Evolutionary conservation across 306 rosid genomes (phyloP).

Genomic region (Cucurbita pepo): DNA sequence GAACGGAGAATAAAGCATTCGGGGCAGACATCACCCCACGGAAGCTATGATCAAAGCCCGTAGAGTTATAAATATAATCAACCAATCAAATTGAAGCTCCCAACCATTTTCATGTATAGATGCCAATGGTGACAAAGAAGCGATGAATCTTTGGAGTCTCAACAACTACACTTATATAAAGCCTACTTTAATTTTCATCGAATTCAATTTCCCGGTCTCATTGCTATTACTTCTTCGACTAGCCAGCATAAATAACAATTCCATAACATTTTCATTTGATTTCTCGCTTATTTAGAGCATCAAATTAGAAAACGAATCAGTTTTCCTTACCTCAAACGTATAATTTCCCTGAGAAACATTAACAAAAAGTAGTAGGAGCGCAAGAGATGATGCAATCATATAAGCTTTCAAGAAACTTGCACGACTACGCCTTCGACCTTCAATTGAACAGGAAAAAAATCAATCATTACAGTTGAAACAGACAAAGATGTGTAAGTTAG

Average conservation of each 20-base stretch:
- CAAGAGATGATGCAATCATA: constrained; percentile 27
- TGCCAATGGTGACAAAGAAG: neutral
- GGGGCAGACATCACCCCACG: neutral
- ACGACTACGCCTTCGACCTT: constrained; percentile 65
- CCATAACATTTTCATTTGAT: neutral
- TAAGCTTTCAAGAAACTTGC: constrained; percentile 36
- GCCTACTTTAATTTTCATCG: neutral
- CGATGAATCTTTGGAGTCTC: no score
- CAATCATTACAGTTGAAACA: neutral
- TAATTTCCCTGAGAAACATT: constrained; percentile 28
- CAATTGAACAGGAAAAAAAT: constrained; percentile 8
- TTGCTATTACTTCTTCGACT: neutral
- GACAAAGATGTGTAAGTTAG: neutral
- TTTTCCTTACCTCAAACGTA: constrained; percentile 33
- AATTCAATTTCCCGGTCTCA: neutral
- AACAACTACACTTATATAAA: no score
- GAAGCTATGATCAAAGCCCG: neutral
- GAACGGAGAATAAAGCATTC: neutral
- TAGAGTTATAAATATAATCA: neutral
- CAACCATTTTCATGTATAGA: neutral
- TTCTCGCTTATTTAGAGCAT: neutral
- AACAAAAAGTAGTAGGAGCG: constrained; percentile 20
- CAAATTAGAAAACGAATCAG: neutral
- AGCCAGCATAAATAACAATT: neutral
- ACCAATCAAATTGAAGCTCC: neutral